Base-by-base conservation (phyloP, 768 basidiomycete species). In the Leucocoprinus birnbaumii region DNA sequence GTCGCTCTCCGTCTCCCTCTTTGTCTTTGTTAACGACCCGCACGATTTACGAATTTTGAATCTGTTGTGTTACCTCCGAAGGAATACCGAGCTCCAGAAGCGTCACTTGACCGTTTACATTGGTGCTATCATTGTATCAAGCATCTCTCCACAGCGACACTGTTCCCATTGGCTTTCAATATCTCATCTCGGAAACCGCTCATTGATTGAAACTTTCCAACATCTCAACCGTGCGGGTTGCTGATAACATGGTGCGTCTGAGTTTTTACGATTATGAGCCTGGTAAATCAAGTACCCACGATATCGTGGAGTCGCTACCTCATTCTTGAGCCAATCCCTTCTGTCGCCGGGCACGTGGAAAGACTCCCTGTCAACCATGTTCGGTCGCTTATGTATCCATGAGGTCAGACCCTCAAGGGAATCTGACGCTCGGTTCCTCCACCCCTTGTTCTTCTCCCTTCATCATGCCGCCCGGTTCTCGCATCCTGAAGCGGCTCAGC, bases 381-480 rank as follows among this genome's bases (percentile, higher is more conserved):
- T 58, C 14, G 48, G 56, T 58, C 50, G 58, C 56, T 60, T 35
- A 58, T 52, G 55, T 57, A 45, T 37, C 61, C 31, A 31, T 31
- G 31, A 31, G 31, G 31, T 31, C 31, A 31, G 31, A 11, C 31
- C 11, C 11, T 5, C 31, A 31, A 11, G 38, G 25, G 14, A 54
- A 24, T 26, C 59, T 60, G 56, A 25, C 48, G 43, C 45, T 34
- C 51, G 49, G 37, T 59, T 56, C 51, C 53, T 54, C 37, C 47
- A 18, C 44, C 56, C 45, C 27, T 35, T 53, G 13, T 27, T 47
- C 25, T 47, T 48, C 59, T 41, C 24, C 54, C n/a, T 38, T 31
- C 56, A 58, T 56, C 50, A 51, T 47, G 54, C 40, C 52, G 45
- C 45, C 57, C 44, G 48, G 55, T 46, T 59, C 59, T 43, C 58